These are phyloP conservation scores for Mucor velutinosus DNA, from an alignment of 371 early-diverging fungal species.

Conservation along the genomic window DNA sequence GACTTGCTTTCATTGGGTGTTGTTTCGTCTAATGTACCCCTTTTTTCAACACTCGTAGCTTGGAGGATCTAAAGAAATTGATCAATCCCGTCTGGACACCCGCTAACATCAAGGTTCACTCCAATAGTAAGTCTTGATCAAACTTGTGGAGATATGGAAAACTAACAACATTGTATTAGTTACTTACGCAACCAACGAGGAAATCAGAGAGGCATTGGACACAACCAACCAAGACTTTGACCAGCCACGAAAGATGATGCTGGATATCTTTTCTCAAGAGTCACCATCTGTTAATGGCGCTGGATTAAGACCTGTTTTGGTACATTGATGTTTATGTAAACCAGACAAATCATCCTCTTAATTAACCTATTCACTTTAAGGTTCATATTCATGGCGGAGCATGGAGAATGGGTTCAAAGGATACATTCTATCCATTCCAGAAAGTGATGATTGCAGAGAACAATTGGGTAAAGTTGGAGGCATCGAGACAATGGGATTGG, in stretches of 20 bases:
- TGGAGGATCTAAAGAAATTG: conserved; percentile 16
- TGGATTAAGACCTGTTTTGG: conserved; percentile 49
- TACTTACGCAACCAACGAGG: conserved; percentile 59
- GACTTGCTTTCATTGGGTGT: too few relatives aligned
- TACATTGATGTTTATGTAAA: neutral
- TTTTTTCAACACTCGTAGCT: neutral
- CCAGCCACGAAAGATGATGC: conserved; percentile 40
- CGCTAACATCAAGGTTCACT: conserved; percentile 40
- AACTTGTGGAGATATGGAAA: neutral
- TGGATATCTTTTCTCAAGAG: conserved; percentile 40
- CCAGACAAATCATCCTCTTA: neutral
- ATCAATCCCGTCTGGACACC: conserved; percentile 54
- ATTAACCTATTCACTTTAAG: neutral
- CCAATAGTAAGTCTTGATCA: conserved; percentile 48
- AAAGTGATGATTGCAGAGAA: conserved; percentile 35
- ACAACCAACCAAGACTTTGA: conserved; percentile 25
- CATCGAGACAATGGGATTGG: neutral
- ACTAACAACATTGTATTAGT: conserved; percentile 33
- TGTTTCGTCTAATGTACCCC: too few relatives aligned
- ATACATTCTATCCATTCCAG: conserved; percentile 41
- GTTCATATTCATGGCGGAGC: conserved; percentile 70
- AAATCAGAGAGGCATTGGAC: conserved; percentile 46
- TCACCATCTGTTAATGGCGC: conserved; percentile 14
- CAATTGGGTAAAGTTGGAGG: conserved; percentile 30
- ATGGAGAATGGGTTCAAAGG: conserved; percentile 59